phyloP scores from a whole-genome alignment of 805 yeast genomes.

The Ogataea allantospora region DNA sequence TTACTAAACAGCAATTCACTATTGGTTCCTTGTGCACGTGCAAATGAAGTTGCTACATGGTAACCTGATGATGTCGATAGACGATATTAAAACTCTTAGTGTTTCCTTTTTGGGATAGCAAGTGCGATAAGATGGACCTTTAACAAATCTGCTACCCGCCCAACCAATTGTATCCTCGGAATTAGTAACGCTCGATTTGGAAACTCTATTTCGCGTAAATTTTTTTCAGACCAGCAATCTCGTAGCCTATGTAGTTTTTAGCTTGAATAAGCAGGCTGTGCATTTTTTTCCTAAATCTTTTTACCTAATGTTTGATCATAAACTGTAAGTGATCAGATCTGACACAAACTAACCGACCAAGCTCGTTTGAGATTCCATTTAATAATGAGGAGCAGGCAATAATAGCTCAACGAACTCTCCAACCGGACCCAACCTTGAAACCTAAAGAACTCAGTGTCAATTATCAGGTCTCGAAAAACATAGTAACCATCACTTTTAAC shows the following conservation, averaged over 20 bases:
- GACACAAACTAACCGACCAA: background rate
- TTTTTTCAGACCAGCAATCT: background rate
- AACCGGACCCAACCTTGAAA: conserved; percentile 80
- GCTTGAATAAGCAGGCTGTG: conserved; percentile 6
- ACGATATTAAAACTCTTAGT: background rate
- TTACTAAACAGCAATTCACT: conserved; percentile 3
- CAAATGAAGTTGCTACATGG: too few species aligned
- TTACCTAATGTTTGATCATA: background rate
- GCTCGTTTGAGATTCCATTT: conserved; percentile 54
- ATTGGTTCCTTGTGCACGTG: too few species aligned
- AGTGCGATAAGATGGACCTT: background rate
- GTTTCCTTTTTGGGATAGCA: conserved; percentile 5
- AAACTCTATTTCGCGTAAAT: conserved; percentile 1
- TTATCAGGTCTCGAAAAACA: conserved; percentile 37
- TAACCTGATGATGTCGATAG: too few species aligned
- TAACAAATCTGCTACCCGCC: background rate
- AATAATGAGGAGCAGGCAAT: conserved; percentile 53
- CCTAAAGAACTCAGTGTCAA: conserved; percentile 58
- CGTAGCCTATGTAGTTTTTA: background rate
- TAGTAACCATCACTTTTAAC: conserved; percentile 47
- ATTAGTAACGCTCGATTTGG: conserved; percentile 5
- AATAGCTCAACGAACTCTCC: conserved; percentile 59
- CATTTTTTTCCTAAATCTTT: conserved; percentile 1
- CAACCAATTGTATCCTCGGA: conserved; percentile 6
- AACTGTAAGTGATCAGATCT: conserved; percentile 4